Evolutionary conservation across 768 basidiomycete species (phyloP).

Genomic region (Naganishia friedmannii): DNA sequence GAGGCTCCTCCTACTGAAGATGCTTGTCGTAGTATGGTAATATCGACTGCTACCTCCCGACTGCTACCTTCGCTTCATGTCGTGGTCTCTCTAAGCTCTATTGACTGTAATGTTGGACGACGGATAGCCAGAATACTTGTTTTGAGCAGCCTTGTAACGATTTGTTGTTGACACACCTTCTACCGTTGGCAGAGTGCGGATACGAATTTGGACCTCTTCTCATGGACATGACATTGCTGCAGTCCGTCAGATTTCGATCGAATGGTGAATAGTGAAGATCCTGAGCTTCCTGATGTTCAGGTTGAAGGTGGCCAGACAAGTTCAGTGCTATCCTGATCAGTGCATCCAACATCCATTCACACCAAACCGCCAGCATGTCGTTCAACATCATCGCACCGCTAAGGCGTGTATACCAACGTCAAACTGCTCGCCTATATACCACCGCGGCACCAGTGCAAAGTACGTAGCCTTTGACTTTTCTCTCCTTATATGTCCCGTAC

Average conservation of each 20-base stretch:
- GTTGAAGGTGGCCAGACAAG: not conserved
- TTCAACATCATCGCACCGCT: constrained; percentile 16
- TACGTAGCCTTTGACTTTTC: not conserved
- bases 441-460: constrained; percentile 4
- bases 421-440: not conserved
- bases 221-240: not conserved
- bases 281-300: not conserved
- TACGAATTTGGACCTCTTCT: not conserved
- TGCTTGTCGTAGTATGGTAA: not conserved
- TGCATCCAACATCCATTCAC: too few relatives aligned
- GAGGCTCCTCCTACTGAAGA: not conserved
- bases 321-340: too few relatives aligned
- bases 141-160: not conserved
- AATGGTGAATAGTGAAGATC: not conserved
- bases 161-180: constrained; percentile 24
- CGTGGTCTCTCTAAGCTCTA: not conserved
- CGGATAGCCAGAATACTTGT: not conserved
- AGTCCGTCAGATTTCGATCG: constrained; percentile 8
- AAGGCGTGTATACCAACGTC: constrained; percentile 6
- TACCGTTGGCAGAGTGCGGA: constrained; percentile 11
- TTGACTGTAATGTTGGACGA: too few relatives aligned
- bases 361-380: not conserved
- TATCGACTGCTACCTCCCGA: not conserved
- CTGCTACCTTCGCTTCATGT: not conserved
- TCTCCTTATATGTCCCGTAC: not conserved